Evolutionary conservation across 805 yeast species (phyloP), one percentile per base, ranked within the genome.

Genomic region (Teunomyces atbi): DNA sequence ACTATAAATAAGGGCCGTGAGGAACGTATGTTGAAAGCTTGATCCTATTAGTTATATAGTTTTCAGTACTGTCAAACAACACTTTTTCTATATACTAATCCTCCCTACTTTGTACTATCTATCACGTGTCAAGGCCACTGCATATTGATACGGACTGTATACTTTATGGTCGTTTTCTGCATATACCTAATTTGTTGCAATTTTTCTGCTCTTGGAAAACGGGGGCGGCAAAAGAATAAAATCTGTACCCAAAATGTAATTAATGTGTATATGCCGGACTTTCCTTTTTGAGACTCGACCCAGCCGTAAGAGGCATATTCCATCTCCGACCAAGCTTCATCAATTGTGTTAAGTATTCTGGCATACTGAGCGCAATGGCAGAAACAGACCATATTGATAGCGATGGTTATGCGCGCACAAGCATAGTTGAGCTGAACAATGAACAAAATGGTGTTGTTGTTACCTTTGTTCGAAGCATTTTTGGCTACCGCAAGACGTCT

Each of bases 401-500:
- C 13, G 39, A 36, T 21, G 39, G 15, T n/a, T n/a, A 36, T 28
- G 23, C 8, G 5, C 15, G 7, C 13, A 10, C 23, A 13, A 13
- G 42, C 13, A 13, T 15, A 11, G 26, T 10, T 15, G 27, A n/a
- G 33, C 16, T 8, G 21, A 23, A 30, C 33, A 16, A 28, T 16
- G 13, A 29, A 11, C 43, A 10, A 3, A 16, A 27, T 44, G 36
- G 42, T 27, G 48, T 52, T 48, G 53, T 71, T 49, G 55, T 67
- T 8, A 54, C 61, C 27, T 51, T 56, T 32, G 38, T 69, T 21
- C 71, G 84, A 45, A 71, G 83, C 5, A 62, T 78, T 0, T 82
- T 84, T 60, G 82, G 86, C n/a, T 86, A 85, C 66, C 66, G 92
- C 50, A 86, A 86, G 64, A 84, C 91, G 0, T 75, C 88, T 1